phyloP scores from a whole-genome alignment of 169 alveolate genomes.

The Plasmodium cynomolgi region DNA sequence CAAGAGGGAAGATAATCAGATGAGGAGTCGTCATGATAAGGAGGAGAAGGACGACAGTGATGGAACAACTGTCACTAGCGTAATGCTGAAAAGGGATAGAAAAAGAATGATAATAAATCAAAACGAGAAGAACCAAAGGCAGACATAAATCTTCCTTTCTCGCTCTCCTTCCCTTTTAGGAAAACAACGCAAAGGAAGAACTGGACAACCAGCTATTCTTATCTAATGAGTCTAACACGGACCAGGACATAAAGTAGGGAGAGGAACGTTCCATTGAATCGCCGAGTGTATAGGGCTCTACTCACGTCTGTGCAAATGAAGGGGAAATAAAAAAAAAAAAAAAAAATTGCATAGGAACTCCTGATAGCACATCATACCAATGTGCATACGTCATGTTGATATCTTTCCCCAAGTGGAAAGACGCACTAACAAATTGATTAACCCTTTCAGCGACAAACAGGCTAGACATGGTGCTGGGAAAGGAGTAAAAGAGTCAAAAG shows the following conservation, averaged over 20 bases:
- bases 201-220: not conserved
- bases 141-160: not conserved
- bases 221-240: not conserved
- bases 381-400: not conserved
- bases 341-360: not conserved
- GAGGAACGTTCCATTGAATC: not conserved
- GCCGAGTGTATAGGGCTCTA: not conserved
- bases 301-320: not conserved
- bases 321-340: not conserved
- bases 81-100: not conserved
- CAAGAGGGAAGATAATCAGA: not conserved
- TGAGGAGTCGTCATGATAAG: not conserved
- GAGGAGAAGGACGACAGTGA: not conserved
- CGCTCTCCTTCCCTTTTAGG: not conserved
- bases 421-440: not conserved
- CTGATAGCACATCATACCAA: not conserved
- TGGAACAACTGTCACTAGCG: not conserved
- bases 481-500: slow-evolving; percentile 5
- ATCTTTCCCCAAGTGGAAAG: not conserved
- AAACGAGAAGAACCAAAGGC: not conserved
- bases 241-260: slow-evolving; percentile 14
- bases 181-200: not conserved
- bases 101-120: not conserved
- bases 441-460: slow-evolving; percentile 15
- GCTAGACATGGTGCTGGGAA: not conserved